Conservation (phyloP, 768 basidiomycete genomes). For the Phanerochaete carnosa region DNA sequence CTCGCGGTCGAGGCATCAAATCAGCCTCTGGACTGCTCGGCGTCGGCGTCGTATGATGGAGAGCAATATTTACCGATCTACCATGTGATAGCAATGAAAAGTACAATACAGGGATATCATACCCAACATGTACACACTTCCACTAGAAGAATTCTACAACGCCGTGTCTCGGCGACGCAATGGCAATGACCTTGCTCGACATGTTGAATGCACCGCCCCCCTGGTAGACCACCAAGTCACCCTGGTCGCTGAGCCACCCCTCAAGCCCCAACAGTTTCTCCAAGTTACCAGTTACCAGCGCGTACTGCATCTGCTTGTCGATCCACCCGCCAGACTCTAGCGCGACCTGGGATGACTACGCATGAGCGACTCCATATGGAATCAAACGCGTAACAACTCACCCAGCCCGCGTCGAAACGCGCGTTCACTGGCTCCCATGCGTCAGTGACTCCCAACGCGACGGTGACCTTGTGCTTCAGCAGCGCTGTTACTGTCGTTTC, state of each 20-base stretch:
- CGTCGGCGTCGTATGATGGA: slow-evolving; percentile 37
- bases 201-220: slow-evolving; percentile 27
- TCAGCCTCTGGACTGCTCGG: slow-evolving; percentile 65
- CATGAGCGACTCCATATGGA: neutral
- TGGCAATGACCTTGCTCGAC: slow-evolving; percentile 28
- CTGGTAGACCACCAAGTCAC: slow-evolving; percentile 29
- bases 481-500: slow-evolving; percentile 54
- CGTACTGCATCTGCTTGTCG: slow-evolving; percentile 31
- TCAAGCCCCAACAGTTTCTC: slow-evolving; percentile 41
- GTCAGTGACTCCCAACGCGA: slow-evolving; percentile 50
- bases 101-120: too few relatives aligned
- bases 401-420: slow-evolving; percentile 38
- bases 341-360: slow-evolving; percentile 27
- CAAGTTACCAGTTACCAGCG: slow-evolving; percentile 38
- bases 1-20: slow-evolving; percentile 66
- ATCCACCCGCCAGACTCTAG: slow-evolving; percentile 38
- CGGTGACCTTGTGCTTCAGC: slow-evolving; percentile 56
- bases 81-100: neutral
- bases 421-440: slow-evolving; percentile 30
- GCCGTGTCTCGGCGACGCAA: slow-evolving; percentile 23
- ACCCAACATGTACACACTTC: neutral
- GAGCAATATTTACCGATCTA: neutral
- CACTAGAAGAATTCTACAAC: slow-evolving; percentile 28
- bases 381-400: slow-evolving; percentile 15
- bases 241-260: slow-evolving; percentile 34